Base-by-base conservation (phyloP, 1,139 yeast species). In the Zygotorulaspora mrakii region DNA sequence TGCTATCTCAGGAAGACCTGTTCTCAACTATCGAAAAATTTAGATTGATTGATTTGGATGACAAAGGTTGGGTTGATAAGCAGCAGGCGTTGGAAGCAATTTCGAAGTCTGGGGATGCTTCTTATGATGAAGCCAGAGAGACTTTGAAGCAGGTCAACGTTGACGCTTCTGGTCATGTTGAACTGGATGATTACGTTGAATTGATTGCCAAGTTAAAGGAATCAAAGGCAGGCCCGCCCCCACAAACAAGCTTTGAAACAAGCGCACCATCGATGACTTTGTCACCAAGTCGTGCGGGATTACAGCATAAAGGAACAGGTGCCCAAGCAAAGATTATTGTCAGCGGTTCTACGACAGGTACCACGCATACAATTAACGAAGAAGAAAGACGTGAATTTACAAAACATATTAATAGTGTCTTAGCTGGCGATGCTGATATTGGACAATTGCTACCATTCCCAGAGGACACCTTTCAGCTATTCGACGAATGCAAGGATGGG, bases 351-450 rank as follows among this genome's bases (percentile, higher is more conserved):
- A 79, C 91, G 16, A 76, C 91, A 1, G 96, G 96, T 36, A 86
- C 94, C n/a, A 85, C 96, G 3, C 99, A 91, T 63, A 87, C 96
- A 4, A 88, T 91, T 62, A 88, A 91, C 62, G 97, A 91, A 55
- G 99, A 91, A 71, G 99, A 91, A 68, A 77, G 96, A 62, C 73
- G 86, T 20, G 97, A 88, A 69, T 91, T 91, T 66, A 91, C 98
- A 5, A 78, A 95, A 60, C 99, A 91, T 65, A 89, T 91, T 65
- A 91, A 91, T 65, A 76, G 88, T 34, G 96, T 88, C 5, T 74
- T 91, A 42, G 77, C 87, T 5, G 97, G 95, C n/a, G 98, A 94
- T 62, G 61, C 80, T 1, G 89, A 87, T 49, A 74, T 91, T 45
- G 97, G 96, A 17, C 70, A 73, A 47, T 71, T 96, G 53, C 69